Conservation (phyloP, 257 asterid species). For the Solanum appendiculatum region DNA sequence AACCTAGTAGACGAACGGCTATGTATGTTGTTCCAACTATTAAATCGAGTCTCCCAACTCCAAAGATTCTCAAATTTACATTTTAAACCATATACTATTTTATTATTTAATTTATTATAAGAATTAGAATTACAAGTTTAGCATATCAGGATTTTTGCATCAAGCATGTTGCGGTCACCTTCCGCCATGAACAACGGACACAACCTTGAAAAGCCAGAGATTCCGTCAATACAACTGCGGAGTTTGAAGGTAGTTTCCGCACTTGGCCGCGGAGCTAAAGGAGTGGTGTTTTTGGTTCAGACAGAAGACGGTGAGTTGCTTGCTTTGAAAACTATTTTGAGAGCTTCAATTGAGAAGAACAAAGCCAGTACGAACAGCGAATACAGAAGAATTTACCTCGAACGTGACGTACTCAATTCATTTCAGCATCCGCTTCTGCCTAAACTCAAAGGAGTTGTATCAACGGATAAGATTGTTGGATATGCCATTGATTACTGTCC, state of each 20-base stretch:
- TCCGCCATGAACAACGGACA: slow-evolving; percentile 40
- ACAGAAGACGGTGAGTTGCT: slow-evolving; percentile 39
- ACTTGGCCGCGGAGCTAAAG: slow-evolving; percentile 96
- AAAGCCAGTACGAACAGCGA: slow-evolving; percentile 10
- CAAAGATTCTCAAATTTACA: too few species aligned
- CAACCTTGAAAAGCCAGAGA: background rate
- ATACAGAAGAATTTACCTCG: slow-evolving; percentile 51
- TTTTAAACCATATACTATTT: too few species aligned
- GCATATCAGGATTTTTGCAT: background rate
- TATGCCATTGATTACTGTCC: slow-evolving; percentile 92
- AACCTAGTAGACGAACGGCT: background rate
- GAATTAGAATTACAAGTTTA: too few species aligned
- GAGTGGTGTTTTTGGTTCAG: slow-evolving; percentile 71
- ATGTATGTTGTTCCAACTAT: background rate
- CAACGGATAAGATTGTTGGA: slow-evolving; percentile 66
- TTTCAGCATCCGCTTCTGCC: slow-evolving; percentile 76
- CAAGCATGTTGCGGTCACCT: background rate
- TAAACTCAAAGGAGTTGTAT: slow-evolving; percentile 61
- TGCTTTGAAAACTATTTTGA: slow-evolving; percentile 65
- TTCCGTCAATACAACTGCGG: slow-evolving; percentile 22
- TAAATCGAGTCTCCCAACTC: background rate
- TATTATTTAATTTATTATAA: too few species aligned
- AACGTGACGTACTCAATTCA: slow-evolving; percentile 45
- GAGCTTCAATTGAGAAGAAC: slow-evolving; percentile 54
- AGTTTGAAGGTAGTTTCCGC: slow-evolving; percentile 50